Base-by-base conservation (phyloP, 164 flowering plant genomes). In the Platanus orientalis region DNA sequence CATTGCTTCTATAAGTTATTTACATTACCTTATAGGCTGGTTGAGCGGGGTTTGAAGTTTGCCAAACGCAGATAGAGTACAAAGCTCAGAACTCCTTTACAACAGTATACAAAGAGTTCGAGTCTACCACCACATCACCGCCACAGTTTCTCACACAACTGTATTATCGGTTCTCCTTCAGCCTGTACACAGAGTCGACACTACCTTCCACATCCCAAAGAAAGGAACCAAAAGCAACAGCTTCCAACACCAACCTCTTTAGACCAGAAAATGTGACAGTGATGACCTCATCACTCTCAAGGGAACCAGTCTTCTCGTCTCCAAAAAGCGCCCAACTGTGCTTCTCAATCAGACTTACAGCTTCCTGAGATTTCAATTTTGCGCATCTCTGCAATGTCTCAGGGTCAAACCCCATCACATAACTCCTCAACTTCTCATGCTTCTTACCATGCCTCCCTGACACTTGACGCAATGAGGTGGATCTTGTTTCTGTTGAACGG, bases 301-400 rank as follows among this genome's bases (percentile, higher is more conserved):
- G 32, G 20, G 54, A 48, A 34, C 72, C 71, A n/a, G n/a, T n/a
- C 1, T 64, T 57, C 40, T 69, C 81, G 44, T 79, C 75, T 30
- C 88, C 90, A 69, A 90, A 87, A 2, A 93, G n/a, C n/a, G n/a
- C n/a, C n/a, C n/a, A n/a, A n/a, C n/a, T n/a, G n/a, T n/a, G n/a
- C n/a, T n/a, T n/a, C 84, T 83, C 83, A 2, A 90, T 73, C 63
- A 93, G 62, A 57, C 71, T 80, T 51, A 71, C 68, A 23, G 86
- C 87, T 75, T 83, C 98, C 79, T 68, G 70, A 0, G 92, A 81
- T 63, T 71, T 86, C 48, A 81, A 69, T 55, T 79, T 82, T 1
- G 88, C 85, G 67, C 89, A 89, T 74, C 84, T 78, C 71, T 80
- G 84, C 76, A 84, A 54, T 7, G 84, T 67, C 45, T 87, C 89